phyloP scores from a whole-genome alignment of 2,329 filamentous ascomycete genomes.

The Gremmenia infestans region DNA sequence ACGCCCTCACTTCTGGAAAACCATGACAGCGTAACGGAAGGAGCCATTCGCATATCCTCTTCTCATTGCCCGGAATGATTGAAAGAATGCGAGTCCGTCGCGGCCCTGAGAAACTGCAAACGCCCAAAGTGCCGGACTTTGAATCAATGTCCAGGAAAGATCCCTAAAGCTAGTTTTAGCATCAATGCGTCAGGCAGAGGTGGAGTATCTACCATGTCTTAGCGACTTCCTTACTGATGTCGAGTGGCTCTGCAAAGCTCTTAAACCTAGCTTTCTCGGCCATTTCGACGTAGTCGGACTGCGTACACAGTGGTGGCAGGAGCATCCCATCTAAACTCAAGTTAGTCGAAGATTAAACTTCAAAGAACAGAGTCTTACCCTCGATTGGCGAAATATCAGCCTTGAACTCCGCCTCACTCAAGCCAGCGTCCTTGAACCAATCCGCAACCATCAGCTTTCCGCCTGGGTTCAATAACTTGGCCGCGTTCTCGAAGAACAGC shows the following conservation, averaged over 20 bases:
- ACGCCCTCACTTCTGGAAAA: slow-evolving; percentile 42
- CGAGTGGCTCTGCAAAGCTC: slow-evolving; percentile 43
- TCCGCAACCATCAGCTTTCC: slow-evolving; percentile 54
- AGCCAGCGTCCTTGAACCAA: slow-evolving; percentile 52
- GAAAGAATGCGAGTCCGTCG: slow-evolving; percentile 55
- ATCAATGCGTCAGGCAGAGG: not conserved
- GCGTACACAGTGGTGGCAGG: slow-evolving; percentile 50
- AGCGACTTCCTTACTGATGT: slow-evolving; percentile 53
- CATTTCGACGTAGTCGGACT: slow-evolving; percentile 46
- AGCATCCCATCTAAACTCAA: slow-evolving; percentile 50
- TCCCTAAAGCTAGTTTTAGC: slow-evolving; percentile 40
- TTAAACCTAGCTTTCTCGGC: slow-evolving; percentile 45
- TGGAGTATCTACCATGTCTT: slow-evolving; percentile 50
- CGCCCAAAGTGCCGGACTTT: slow-evolving; percentile 55
- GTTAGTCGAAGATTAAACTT: not conserved
- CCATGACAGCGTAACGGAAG: slow-evolving; percentile 55
- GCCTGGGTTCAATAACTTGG: slow-evolving; percentile 41
- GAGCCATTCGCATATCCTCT: slow-evolving; percentile 53
- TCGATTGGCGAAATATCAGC: slow-evolving; percentile 56
- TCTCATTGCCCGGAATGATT: slow-evolving; percentile 57
- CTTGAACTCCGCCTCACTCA: slow-evolving; percentile 41
- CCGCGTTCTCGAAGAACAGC: slow-evolving; percentile 52
- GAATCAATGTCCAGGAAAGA: slow-evolving; percentile 56
- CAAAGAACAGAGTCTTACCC: slow-evolving; percentile 32
- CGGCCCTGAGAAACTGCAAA: slow-evolving; percentile 56